Percentiles rank a stretch among this genome's conserved stretches.
Evolutionary conservation across 169 alveolate species (phyloP).

Genomic region (Cystoisospora suis): DNA sequence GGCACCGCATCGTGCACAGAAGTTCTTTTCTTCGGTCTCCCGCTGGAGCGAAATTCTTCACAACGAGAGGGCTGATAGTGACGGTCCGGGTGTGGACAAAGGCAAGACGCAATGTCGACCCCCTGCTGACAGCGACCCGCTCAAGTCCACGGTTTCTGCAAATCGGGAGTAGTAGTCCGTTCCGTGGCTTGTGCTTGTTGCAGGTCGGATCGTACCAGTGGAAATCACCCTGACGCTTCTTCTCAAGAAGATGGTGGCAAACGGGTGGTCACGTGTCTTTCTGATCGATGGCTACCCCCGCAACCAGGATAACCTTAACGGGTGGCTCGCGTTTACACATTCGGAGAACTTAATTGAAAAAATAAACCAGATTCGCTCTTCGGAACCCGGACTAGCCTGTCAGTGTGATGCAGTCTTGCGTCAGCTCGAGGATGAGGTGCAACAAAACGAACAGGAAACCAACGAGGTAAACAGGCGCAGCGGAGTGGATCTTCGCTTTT

Average conservation of each 20-base stretch:
- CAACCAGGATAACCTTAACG: slow-evolving; percentile 85
- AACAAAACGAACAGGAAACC: not conserved
- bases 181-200: not conserved
- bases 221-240: slow-evolving; percentile 90
- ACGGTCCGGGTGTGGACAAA: too few relatives aligned
- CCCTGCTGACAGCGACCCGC: too few relatives aligned
- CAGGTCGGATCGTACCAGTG: slow-evolving; percentile 94
- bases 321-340: slow-evolving; percentile 80
- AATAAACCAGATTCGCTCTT: not conserved
- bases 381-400: not conserved
- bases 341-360: not conserved
- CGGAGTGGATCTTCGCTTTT: slow-evolving; percentile 67
- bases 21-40: too few relatives aligned
- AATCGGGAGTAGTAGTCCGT: too few relatives aligned
- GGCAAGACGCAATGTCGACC: too few relatives aligned
- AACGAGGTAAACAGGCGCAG: slow-evolving; percentile 43
- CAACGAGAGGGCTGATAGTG: too few relatives aligned
- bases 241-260: slow-evolving; percentile 86
- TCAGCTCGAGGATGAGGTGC: not conserved
- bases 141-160: too few relatives aligned
- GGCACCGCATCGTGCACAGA: too few relatives aligned
- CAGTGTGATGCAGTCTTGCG: not conserved
- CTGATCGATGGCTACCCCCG: slow-evolving; percentile 97
- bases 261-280: slow-evolving; percentile 88
- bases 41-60: too few relatives aligned